These are phyloP conservation scores for Vitis amurensis DNA, from an alignment of 164 flowering plant genomes.

Conservation along the genomic window DNA sequence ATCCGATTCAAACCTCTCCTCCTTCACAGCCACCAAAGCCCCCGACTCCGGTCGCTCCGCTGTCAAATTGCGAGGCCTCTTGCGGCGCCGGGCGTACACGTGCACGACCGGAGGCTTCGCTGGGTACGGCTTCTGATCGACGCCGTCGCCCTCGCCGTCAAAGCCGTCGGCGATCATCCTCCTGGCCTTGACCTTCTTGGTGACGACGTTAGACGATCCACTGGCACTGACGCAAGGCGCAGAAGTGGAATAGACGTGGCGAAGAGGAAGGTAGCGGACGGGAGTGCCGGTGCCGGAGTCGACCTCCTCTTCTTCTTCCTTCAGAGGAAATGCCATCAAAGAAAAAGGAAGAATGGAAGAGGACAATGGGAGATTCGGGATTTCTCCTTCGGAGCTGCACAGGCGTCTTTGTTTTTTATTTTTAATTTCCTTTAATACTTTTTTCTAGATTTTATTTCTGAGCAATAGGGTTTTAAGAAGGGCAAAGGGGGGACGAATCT, in stretches of 20 bases:
- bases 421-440: too few species aligned
- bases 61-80: constrained; percentile 12
- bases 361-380: too few species aligned
- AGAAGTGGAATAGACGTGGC: constrained; percentile 72
- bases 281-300: constrained; percentile 42
- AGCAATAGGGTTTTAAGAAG: too few species aligned
- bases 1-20: constrained; percentile 11
- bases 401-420: too few species aligned
- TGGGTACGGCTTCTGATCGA: background rate
- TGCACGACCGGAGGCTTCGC: constrained; percentile 19
- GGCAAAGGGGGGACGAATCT: too few species aligned
- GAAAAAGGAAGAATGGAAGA: background rate
- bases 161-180: constrained; percentile 27
- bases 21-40: constrained; percentile 5
- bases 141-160: constrained; percentile 1
- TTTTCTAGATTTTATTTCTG: too few species aligned
- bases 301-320: constrained; percentile 25
- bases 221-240: constrained; percentile 42
- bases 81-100: constrained; percentile 55
- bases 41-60: constrained; percentile 1
- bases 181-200: constrained; percentile 75
- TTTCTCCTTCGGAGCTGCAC: too few species aligned
- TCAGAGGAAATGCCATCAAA: constrained; percentile 10
- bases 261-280: constrained; percentile 60
- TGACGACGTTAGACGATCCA: constrained; percentile 60